Conservation (phyloP, 305 asterid genomes). For the Fraxinus dipetala region DNA sequence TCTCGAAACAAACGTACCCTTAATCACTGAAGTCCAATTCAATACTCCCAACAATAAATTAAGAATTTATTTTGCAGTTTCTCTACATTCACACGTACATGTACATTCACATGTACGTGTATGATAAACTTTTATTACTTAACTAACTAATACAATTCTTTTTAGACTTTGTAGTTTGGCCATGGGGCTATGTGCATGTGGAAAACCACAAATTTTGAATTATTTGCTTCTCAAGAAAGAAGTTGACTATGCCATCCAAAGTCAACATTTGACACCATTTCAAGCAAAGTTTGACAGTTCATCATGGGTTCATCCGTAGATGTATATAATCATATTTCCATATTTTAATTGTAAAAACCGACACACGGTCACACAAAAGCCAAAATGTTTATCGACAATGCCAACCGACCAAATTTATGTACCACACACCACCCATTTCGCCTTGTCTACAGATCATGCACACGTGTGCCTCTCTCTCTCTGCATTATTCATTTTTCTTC, state of each 20-base stretch:
- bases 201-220: neutral
- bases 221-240: neutral
- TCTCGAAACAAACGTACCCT: too few relatives aligned
- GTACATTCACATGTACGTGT: too few relatives aligned
- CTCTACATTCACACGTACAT: neutral
- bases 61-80: neutral
- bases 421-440: conserved; percentile 28
- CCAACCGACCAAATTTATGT: conserved; percentile 17
- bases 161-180: neutral
- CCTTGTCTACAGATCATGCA: conserved; percentile 31
- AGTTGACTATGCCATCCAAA: neutral
- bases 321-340: conserved; percentile 18
- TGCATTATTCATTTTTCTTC: neutral
- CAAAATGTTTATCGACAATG: neutral
- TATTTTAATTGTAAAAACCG: neutral
- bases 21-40: too few relatives aligned
- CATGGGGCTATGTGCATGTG: neutral
- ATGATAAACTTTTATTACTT: neutral
- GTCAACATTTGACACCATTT: neutral
- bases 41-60: too few relatives aligned
- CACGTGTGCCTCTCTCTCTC: conserved; percentile 25
- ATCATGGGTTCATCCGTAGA: conserved; percentile 2
- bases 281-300: neutral
- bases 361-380: neutral
- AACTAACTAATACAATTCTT: too few relatives aligned